phyloP scores from a whole-genome alignment of 768 basidiomycete genomes.

The Auricularia cornea region DNA sequence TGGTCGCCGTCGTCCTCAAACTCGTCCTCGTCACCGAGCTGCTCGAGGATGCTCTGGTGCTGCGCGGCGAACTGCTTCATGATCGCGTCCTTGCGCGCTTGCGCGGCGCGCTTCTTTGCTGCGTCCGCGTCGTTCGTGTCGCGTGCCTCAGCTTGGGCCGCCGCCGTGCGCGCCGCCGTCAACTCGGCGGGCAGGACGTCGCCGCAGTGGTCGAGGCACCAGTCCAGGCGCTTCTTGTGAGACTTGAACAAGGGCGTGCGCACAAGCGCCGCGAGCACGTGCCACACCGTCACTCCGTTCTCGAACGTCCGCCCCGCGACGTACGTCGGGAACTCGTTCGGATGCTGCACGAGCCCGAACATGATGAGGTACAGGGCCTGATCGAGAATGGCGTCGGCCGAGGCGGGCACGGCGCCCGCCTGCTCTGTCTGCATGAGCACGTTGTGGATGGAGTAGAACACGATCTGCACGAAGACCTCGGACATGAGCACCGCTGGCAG shows the following conservation, averaged over 20 bases:
- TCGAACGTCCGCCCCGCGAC: slow-evolving; percentile 48
- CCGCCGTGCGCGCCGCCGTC: slow-evolving; percentile 36
- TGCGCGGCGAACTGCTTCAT: slow-evolving; percentile 95
- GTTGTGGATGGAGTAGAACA: slow-evolving; percentile 77
- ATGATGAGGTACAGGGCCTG: slow-evolving; percentile 80
- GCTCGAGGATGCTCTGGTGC: slow-evolving; percentile 77
- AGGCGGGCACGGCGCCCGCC: slow-evolving; percentile 54
- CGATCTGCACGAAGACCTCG: slow-evolving; percentile 65
- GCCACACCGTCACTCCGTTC: slow-evolving; percentile 53
- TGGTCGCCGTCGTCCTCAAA: slow-evolving; percentile 51
- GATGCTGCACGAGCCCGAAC: slow-evolving; percentile 71
- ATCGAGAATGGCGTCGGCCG: slow-evolving; percentile 85
- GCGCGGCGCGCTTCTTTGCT: slow-evolving; percentile 75
- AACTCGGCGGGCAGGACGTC: slow-evolving; percentile 52
- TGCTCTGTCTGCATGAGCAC: slow-evolving; percentile 57
- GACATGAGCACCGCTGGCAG: slow-evolving; percentile 60
- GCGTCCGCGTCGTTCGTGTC: slow-evolving; percentile 46
- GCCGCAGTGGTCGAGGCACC: slow-evolving; percentile 63
- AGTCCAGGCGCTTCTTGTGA: slow-evolving; percentile 61
- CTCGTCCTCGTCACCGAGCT: slow-evolving; percentile 59
- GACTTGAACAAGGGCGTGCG: slow-evolving; percentile 64
- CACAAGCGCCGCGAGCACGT: slow-evolving; percentile 63
- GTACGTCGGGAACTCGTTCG: slow-evolving; percentile 50
- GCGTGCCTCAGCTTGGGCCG: slow-evolving; percentile 26
- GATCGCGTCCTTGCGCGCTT: slow-evolving; percentile 85